Evolutionary conservation across 495 filamentous ascomycete genomes (phyloP).

Genomic region (Penicillium diatomitis): DNA sequence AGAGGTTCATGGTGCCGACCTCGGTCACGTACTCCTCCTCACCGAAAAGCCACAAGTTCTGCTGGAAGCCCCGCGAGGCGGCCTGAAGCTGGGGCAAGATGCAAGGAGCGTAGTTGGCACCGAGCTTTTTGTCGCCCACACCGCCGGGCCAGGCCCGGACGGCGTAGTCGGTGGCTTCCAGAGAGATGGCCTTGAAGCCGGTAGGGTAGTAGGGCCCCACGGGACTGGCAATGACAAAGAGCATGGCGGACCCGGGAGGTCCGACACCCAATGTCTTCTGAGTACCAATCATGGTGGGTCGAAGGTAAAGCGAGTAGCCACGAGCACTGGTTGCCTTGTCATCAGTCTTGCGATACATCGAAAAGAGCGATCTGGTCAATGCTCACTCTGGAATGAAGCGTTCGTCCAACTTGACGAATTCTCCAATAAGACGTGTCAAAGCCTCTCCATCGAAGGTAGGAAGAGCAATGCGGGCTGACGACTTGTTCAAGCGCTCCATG

Average conservation of each 20-base stretch:
- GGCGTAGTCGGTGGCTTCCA: constrained; percentile 89
- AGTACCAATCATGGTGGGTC: constrained; percentile 94
- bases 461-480: constrained; percentile 79
- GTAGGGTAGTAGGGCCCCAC: constrained; percentile 97
- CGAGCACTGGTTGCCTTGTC: constrained; percentile 32
- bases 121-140: constrained; percentile 94
- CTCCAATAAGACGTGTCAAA: constrained; percentile 69
- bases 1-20: constrained; percentile 98
- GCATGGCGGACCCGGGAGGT: constrained; percentile 78
- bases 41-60: constrained; percentile 96
- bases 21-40: constrained; percentile 92
- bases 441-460: constrained; percentile 66
- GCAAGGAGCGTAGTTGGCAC: constrained; percentile 96
- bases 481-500: constrained; percentile 88
- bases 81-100: constrained; percentile 89
- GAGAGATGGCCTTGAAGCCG: constrained; percentile 89
- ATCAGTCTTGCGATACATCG: constrained; percentile 5
- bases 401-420: constrained; percentile 70
- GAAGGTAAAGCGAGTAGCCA: constrained; percentile 89
- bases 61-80: constrained; percentile 83
- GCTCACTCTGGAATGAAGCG: constrained; percentile 74
- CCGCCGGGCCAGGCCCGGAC: constrained; percentile 97
- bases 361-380: background rate
- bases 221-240: constrained; percentile 92
- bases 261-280: constrained; percentile 88